Evolutionary conservation across 2,329 filamentous ascomycete species (phyloP).

Genomic region (Botrytis deweyae): DNA sequence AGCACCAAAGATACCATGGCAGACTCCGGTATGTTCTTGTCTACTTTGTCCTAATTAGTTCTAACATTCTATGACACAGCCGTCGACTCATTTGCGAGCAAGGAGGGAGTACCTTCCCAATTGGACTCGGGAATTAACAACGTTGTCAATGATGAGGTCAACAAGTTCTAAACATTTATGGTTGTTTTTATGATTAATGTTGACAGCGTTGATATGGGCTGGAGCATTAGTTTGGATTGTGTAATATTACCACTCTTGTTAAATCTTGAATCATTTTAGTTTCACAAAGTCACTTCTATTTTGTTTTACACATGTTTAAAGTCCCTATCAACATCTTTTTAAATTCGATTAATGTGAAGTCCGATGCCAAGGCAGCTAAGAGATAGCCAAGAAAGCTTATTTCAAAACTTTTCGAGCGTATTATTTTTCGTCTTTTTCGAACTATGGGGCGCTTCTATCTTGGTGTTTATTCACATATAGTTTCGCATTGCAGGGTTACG

Average conservation of each 20-base stretch:
- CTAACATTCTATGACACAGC: conserved; percentile 27
- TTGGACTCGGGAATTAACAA: conserved; percentile 37
- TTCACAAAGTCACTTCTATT: neutral
- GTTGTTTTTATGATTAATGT: neutral
- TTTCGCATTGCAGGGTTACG: too few species aligned
- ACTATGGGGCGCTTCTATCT: neutral
- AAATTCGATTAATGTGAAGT: neutral
- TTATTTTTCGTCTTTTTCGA: neutral
- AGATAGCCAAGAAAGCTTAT: neutral
- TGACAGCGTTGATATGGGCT: neutral
- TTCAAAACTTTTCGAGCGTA: neutral
- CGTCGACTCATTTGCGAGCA: conserved; percentile 39
- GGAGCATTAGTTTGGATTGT: neutral
- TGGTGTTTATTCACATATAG: too few species aligned
- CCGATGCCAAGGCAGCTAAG: neutral
- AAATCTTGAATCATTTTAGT: neutral
- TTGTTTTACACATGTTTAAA: neutral
- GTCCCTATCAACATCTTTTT: neutral
- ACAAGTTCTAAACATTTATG: neutral
- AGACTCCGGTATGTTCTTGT: conserved; percentile 38
- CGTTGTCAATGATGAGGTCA: conserved; percentile 11
- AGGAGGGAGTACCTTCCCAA: conserved; percentile 40
- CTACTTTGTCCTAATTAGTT: neutral
- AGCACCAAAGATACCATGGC: conserved; percentile 40
- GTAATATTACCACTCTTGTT: neutral